Conservation (phyloP, 2,329 filamentous ascomycete species). For the Fusarium beomiforme region DNA sequence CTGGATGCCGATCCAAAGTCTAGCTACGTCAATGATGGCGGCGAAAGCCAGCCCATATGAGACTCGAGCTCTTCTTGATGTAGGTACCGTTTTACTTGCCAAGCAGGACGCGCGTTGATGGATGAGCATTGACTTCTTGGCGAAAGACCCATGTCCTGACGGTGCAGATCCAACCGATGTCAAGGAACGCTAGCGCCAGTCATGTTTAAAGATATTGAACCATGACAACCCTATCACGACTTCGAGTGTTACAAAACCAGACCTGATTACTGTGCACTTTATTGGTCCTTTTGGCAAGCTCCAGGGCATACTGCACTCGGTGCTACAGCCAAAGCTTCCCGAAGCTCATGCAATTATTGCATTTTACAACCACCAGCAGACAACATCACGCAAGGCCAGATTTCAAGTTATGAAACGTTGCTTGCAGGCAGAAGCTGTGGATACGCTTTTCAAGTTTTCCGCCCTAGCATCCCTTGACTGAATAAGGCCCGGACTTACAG, state of each 20-base stretch:
- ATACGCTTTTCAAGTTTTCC: constrained; percentile 25
- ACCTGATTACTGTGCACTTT: neutral
- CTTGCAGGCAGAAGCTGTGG: constrained; percentile 36
- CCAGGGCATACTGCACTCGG: neutral
- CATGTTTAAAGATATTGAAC: constrained; percentile 42
- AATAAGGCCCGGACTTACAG: constrained; percentile 28
- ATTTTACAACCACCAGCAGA: neutral
- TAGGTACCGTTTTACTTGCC: constrained; percentile 42
- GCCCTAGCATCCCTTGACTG: constrained; percentile 36
- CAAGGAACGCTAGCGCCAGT: constrained; percentile 40
- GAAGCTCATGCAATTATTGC: neutral
- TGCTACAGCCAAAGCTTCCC: neutral
- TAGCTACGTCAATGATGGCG: constrained; percentile 36
- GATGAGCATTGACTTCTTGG: constrained; percentile 44
- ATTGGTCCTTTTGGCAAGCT: constrained; percentile 4
- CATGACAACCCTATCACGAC: constrained; percentile 43
- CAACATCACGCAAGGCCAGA: neutral
- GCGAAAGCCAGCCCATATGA: constrained; percentile 37
- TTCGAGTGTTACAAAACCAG: constrained; percentile 24
- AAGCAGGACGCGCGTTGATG: constrained; percentile 46
- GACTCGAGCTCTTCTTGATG: constrained; percentile 42
- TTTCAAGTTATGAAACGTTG: constrained; percentile 20
- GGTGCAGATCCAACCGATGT: constrained; percentile 44
- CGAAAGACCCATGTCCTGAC: constrained; percentile 42
- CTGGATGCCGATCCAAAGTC: constrained; percentile 35